phyloP scores from a whole-genome alignment of 2,329 filamentous ascomycete genomes.

The Verticillium longisporum region DNA sequence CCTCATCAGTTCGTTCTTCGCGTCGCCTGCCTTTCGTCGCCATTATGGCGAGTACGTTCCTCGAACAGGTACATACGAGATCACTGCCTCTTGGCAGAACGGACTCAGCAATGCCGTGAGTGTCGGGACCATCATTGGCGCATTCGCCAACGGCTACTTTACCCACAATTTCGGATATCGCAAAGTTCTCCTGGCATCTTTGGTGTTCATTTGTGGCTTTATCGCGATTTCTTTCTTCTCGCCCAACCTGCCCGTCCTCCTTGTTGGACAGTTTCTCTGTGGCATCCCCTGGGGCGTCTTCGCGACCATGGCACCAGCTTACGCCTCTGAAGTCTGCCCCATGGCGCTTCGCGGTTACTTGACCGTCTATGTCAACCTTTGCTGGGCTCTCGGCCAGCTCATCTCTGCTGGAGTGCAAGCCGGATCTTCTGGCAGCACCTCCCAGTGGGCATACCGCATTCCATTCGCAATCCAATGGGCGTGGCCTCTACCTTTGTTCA shows the following conservation, averaged over 20 bases:
- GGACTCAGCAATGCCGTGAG: constrained; percentile 35
- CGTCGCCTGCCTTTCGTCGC: constrained; percentile 23
- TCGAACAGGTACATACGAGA: constrained; percentile 20
- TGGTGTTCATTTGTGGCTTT: constrained; percentile 29
- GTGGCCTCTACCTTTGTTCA: constrained; percentile 12
- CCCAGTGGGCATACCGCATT: constrained; percentile 17
- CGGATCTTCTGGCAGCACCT: constrained; percentile 9
- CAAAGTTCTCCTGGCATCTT: constrained; percentile 32
- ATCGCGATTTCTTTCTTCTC: constrained; percentile 42
- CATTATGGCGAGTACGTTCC: constrained; percentile 16
- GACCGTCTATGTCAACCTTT: constrained; percentile 38
- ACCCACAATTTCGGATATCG: constrained; percentile 35
- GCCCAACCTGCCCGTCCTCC: constrained; percentile 24
- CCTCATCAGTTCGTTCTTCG: constrained; percentile 27
- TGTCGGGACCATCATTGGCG: constrained; percentile 40
- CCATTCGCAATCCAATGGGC: constrained; percentile 18
- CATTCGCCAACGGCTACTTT: constrained; percentile 37
- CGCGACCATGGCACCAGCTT: constrained; percentile 35
- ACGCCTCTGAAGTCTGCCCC: constrained; percentile 36
- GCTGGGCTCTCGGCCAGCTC: constrained; percentile 38
- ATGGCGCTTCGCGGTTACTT: constrained; percentile 33
- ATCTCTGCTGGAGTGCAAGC: constrained; percentile 31
- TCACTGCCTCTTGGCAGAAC: constrained; percentile 43
- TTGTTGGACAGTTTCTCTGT: constrained; percentile 35
- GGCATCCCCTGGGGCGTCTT: constrained; percentile 40